phyloP scores from a whole-genome alignment of 2,329 filamentous ascomycete species.

The Aureobasidium sp. region DNA sequence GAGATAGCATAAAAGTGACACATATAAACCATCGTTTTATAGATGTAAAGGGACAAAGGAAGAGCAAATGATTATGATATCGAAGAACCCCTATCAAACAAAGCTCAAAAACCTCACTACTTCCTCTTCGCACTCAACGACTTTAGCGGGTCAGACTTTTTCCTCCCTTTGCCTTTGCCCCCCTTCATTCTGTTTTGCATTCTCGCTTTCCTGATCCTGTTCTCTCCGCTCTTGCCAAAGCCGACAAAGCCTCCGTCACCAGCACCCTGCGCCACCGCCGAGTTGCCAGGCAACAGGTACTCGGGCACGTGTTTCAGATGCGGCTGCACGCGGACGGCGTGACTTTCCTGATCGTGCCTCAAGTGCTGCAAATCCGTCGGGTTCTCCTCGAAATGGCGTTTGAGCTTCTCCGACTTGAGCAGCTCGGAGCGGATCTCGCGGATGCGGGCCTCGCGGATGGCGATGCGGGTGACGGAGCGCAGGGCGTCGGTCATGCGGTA shows the following conservation, averaged over 20 bases:
- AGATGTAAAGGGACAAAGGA: background rate
- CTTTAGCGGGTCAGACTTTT: conserved; percentile 77
- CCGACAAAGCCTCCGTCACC: conserved; percentile 70
- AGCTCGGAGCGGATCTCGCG: conserved; percentile 83
- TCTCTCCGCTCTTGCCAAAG: conserved; percentile 43
- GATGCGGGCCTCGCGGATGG: conserved; percentile 80
- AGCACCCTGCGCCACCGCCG: conserved; percentile 51
- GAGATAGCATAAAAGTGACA: background rate
- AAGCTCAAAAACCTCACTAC: background rate
- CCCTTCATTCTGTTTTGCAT: conserved; percentile 35
- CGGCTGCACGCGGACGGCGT: conserved; percentile 72
- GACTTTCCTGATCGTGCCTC: conserved; percentile 80
- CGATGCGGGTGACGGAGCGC: conserved; percentile 78
- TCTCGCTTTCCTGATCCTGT: conserved; percentile 38
- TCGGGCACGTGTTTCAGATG: conserved; percentile 93
- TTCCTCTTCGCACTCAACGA: conserved; percentile 12
- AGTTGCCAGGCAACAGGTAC: conserved; percentile 74
- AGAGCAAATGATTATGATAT: conserved; percentile 9
- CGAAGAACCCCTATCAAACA: background rate
- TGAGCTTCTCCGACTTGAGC: conserved; percentile 86
- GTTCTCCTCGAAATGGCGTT: conserved; percentile 95
- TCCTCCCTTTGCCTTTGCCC: conserved; percentile 50
- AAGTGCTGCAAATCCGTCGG: conserved; percentile 79
- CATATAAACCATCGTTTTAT: background rate
- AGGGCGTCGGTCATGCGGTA: conserved; percentile 93